Conservation (phyloP, 169 alveolate genomes). For the Plasmodium relictum region DNA sequence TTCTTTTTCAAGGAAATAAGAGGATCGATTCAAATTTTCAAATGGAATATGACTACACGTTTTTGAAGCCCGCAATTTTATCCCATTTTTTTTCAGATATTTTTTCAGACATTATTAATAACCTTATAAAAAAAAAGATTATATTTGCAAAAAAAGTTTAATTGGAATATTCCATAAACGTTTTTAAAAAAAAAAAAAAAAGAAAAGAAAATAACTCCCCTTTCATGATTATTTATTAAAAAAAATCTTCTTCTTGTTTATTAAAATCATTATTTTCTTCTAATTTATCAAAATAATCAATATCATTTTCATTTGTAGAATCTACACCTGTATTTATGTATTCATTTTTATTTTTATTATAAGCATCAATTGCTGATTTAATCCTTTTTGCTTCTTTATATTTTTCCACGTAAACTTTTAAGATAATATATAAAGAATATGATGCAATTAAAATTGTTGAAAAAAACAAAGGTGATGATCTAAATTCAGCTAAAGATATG, state of each 20-base stretch:
- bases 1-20: slow-evolving; percentile 24
- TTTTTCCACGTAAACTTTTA: slow-evolving; percentile 77
- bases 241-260: slow-evolving; percentile 17
- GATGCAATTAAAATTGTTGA: slow-evolving; percentile 74
- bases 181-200: slow-evolving; percentile 6
- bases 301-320: slow-evolving; percentile 37
- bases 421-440: slow-evolving; percentile 67
- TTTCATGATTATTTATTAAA: background rate
- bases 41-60: slow-evolving; percentile 43
- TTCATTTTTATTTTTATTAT: slow-evolving; percentile 64
- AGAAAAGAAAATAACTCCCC: slow-evolving; percentile 3
- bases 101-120: slow-evolving; percentile 71
- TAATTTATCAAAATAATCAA: slow-evolving; percentile 24
- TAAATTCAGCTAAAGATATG: slow-evolving; percentile 56
- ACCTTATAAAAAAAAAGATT: slow-evolving; percentile 42
- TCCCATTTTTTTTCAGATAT: slow-evolving; percentile 73
- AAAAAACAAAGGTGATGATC: slow-evolving; percentile 60
- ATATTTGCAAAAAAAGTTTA: slow-evolving; percentile 34
- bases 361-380: slow-evolving; percentile 57
- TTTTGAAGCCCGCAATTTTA: slow-evolving; percentile 75
- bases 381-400: slow-evolving; percentile 72
- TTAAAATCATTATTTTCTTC: slow-evolving; percentile 35
- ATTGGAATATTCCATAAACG: slow-evolving; percentile 9
- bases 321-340: slow-evolving; percentile 74
- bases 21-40: slow-evolving; percentile 23